Base-by-base conservation (phyloP, 768 basidiomycete genomes). In the Collybiopsis luxurians region DNA sequence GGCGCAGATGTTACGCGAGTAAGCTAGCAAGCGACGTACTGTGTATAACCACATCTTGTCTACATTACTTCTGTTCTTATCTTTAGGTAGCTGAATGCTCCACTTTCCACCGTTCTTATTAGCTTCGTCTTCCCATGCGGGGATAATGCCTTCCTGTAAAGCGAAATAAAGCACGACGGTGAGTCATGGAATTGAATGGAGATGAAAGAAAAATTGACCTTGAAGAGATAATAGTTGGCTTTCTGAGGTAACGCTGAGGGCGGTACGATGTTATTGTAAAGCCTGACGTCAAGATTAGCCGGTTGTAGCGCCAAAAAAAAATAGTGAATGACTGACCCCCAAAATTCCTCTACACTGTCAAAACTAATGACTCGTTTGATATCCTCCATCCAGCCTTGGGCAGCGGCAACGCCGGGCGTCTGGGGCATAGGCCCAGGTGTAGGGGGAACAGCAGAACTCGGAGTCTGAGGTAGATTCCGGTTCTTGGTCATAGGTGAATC, bases 141-240 rank as follows among this genome's bases (percentile, higher is more conserved):
- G 95, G 61, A 96, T 96, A 61, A 98, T 97, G 26, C 89, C 91
- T 65, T 94, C 94, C 93, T 95, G 19, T 42, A 6, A 42, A 21
- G n/a, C n/a, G n/a, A n/a, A n/a, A n/a, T n/a, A n/a, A n/a, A n/a
- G n/a, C n/a, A n/a, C n/a, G 17, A 21, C 40, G 40, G 38, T 36
- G 21, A 30, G 23, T n/a, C n/a, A 49, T 24, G 3, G 28, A 48
- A 19, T 65, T 47, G 55, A 34, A 11, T 44, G 4, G 49, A 38
- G 15, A 51, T 21, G 36, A 27, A 12, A 13, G 43, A 30, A 12
- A 56, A 11, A 31, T 21, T 73, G 52, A 87, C 92, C 81, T 97
- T 98, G 86, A 99, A 98, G 61, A 99, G 79, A 76, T 98, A 99
- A 73, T 99, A 99, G 69, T 98, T 98, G n/a, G 95, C 93, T 76